These are phyloP conservation scores for Allantophomopsis cytisporea DNA, from an alignment of 2,329 filamentous ascomycete species.

Conservation along the genomic window DNA sequence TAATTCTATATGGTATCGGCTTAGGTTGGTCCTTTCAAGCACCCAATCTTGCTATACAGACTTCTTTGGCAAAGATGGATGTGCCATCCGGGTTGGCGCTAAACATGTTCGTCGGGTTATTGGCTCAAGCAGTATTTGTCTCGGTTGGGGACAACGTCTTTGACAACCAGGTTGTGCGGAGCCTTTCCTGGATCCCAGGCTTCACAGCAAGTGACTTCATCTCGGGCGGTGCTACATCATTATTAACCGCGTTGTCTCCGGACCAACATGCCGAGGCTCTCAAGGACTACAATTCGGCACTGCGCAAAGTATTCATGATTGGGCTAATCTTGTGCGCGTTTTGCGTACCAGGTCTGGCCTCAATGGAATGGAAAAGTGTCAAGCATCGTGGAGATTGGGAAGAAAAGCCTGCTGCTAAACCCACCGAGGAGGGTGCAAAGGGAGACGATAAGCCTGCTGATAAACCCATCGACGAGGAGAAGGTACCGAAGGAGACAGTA, in stretches of 20 bases:
- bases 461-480: no score
- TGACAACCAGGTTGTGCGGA: slow-evolving; percentile 10
- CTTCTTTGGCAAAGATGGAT: slow-evolving; percentile 32
- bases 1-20: slow-evolving; percentile 37
- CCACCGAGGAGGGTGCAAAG: no score
- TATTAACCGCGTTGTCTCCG: slow-evolving; percentile 35
- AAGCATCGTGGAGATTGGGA: neutral
- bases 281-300: slow-evolving; percentile 37
- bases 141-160: slow-evolving; percentile 36
- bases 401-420: no score
- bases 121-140: slow-evolving; percentile 41
- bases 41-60: slow-evolving; percentile 37
- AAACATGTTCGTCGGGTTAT: slow-evolving; percentile 39
- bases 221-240: slow-evolving; percentile 37
- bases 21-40: slow-evolving; percentile 44
- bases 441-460: no score
- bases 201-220: slow-evolving; percentile 27
- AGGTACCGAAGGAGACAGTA: no score
- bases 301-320: slow-evolving; percentile 40
- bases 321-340: slow-evolving; percentile 29
- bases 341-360: slow-evolving; percentile 29
- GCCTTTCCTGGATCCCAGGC: slow-evolving; percentile 20
- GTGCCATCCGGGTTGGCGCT: slow-evolving; percentile 36
- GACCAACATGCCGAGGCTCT: slow-evolving; percentile 37
- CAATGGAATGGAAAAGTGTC: slow-evolving; percentile 30